A percentile compares a stretch with the other conserved stretches of the same genome.
Evolutionary conservation across 176 grass and related monocot species (phyloP).

Genomic region (Luzula sylvatica): DNA sequence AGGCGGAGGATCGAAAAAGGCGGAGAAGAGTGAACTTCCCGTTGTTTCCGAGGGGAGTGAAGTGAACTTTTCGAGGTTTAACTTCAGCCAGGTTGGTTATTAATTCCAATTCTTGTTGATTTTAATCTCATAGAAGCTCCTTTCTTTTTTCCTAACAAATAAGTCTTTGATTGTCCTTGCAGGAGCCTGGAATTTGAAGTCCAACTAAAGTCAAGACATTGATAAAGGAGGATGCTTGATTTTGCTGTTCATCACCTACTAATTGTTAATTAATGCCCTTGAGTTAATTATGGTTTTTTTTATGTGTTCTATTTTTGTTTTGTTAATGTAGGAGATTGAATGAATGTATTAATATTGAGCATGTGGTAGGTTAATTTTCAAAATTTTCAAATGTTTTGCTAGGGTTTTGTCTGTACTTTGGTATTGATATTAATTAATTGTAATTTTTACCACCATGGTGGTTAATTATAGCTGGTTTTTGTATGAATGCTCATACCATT

Average conservation of each 20-base stretch:
- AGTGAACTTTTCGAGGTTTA: constrained; percentile 19
- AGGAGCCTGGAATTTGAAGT: constrained; percentile 21
- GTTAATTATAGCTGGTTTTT: constrained; percentile 44
- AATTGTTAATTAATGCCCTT: constrained; percentile 1
- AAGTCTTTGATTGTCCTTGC: background rate
- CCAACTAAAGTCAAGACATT: constrained; percentile 16
- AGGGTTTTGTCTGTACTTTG: constrained; percentile 12
- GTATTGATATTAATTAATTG: constrained; percentile 31
- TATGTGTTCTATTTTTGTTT: background rate
- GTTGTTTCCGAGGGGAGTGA: constrained; percentile 22
- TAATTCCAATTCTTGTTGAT: background rate
- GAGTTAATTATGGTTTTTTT: background rate
- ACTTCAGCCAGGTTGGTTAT: constrained; percentile 8
- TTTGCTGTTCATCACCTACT: constrained; percentile 13
- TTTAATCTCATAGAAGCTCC: background rate
- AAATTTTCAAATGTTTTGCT: constrained; percentile 14
- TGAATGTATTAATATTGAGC: constrained; percentile 28
- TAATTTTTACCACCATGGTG: no score
- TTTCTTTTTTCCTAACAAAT: no score
- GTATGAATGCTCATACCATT: constrained; percentile 32
- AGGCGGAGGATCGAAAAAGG: constrained; percentile 30
- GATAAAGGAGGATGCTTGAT: background rate
- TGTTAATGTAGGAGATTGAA: background rate
- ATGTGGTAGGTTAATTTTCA: constrained; percentile 9
- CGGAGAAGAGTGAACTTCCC: constrained; percentile 25